Percentiles rank a stretch among this genome's conserved stretches.
Conservation (phyloP, 257 asterid species). For the Euphrasia confusa region DNA sequence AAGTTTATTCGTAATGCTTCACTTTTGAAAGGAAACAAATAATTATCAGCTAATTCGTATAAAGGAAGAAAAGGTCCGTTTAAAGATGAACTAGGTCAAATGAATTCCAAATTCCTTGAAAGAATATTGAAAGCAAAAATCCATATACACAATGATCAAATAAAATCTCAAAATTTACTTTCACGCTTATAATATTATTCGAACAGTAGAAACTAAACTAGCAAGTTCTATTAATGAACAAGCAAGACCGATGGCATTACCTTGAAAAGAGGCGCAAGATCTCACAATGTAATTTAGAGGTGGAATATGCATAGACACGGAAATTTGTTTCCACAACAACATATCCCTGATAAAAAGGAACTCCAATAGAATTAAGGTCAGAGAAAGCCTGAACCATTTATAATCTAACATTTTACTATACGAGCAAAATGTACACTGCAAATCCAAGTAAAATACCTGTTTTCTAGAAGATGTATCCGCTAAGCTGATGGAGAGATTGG, state of each 20-base stretch:
- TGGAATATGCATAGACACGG: constrained; percentile 85
- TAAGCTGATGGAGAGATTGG: constrained; percentile 92
- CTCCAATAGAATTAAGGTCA: constrained; percentile 4
- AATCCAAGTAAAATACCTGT: constrained; percentile 46
- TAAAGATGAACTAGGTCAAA: not conserved
- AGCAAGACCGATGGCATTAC: constrained; percentile 33
- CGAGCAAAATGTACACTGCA: constrained; percentile 3
- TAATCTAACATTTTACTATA: constrained; percentile 14
- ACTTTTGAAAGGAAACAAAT: not conserved
- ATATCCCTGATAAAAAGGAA: constrained; percentile 58
- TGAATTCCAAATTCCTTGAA: constrained; percentile 2
- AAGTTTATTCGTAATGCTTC: no score
- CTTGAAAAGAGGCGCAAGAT: constrained; percentile 90
- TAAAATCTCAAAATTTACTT: not conserved
- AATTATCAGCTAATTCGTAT: not conserved
- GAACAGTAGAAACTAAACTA: not conserved
- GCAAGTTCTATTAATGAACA: constrained; percentile 4
- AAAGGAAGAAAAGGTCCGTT: not conserved
- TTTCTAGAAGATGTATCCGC: constrained; percentile 85
- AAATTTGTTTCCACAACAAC: constrained; percentile 96
- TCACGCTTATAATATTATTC: no score
- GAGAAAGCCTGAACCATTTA: not conserved
- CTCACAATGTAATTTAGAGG: constrained; percentile 87
- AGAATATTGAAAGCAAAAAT: not conserved
- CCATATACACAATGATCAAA: not conserved